phyloP scores from a whole-genome alignment of 371 early-diverging fungal genomes.

The Circinella minor region DNA sequence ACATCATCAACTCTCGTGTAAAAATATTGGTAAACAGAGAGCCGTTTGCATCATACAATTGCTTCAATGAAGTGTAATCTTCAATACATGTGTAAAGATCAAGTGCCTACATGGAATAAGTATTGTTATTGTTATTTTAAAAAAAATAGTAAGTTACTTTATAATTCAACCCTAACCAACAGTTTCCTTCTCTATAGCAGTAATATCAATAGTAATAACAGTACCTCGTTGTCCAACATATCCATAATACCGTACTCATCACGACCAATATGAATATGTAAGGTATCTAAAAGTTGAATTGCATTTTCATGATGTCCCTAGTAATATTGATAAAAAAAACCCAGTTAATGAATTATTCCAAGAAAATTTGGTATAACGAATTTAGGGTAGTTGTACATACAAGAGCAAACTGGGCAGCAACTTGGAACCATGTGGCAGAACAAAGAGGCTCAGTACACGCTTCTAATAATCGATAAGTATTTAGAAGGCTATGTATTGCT shows the following conservation, averaged over 20 bases:
- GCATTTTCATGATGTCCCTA: slow-evolving; percentile 43
- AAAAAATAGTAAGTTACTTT: neutral
- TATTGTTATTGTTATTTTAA: no score
- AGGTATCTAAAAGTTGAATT: slow-evolving; percentile 22
- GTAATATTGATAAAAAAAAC: neutral
- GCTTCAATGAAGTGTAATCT: slow-evolving; percentile 33
- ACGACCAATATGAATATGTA: slow-evolving; percentile 12
- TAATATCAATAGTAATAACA: neutral
- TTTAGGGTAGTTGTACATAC: slow-evolving; percentile 16
- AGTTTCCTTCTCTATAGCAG: no score
- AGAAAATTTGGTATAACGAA: neutral
- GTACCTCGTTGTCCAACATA: slow-evolving; percentile 40
- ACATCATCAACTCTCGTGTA: slow-evolving; percentile 22
- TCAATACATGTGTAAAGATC: slow-evolving; percentile 39
- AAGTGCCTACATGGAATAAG: slow-evolving; percentile 10
- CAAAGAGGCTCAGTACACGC: neutral
- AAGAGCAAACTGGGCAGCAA: slow-evolving; percentile 39
- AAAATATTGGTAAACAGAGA: slow-evolving; percentile 27
- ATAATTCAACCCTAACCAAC: no score
- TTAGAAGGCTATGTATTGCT: neutral
- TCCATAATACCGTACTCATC: slow-evolving; percentile 35
- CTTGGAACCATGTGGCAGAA: slow-evolving; percentile 37
- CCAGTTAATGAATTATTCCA: neutral
- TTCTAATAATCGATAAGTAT: neutral
- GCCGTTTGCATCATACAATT: slow-evolving; percentile 11